Base-by-base conservation (phyloP, 306 rosid species). In the Quercus variabilis region DNA sequence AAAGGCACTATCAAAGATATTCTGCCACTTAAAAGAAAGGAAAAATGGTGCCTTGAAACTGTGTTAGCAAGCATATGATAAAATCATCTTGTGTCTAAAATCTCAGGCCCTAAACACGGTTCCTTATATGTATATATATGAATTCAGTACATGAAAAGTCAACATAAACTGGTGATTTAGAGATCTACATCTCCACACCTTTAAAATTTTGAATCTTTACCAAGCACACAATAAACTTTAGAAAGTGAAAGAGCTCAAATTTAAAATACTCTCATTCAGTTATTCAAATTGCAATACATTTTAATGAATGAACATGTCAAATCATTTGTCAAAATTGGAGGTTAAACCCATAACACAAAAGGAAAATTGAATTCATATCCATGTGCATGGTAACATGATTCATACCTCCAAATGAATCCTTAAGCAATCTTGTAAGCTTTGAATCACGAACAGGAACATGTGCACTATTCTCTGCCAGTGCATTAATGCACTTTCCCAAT, bases 381-480 rank as follows among this genome's bases (percentile, higher is more conserved):
- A n/a, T 54, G 71, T 73, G 18, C 72, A 80, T 8, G 8, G 12
- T 7, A 8, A 41, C 46, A 41, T 41, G 46, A 38, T 41, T 64
- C 86, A 73, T 86, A 93, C 99, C 99, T 59, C 99, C 99, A 86
- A 96, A 96, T 56, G 99, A 96, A 88, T 96, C 99, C 19, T 92
- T 88, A 73, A 96, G 88, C 75, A 96, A 86, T 85, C 99, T 90
- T 21, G 99, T 96, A 75, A 96, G 97, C 95, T 96, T 96, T 75
- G 99, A 93, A 91, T 96, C 99, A 79, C 99, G 97, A 72, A 96
- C 91, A 77, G 99, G 99, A 80, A 96, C 91, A 74, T 96, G 99
- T 7, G 89, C 83, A 81, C 98, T 93, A 78, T 91, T 96, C 90
- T 96, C 99, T 35, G 99, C 98, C 73, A 93, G 87, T 59, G 99